Base-by-base conservation (phyloP, 1,284 basidiomycete genomes). In the Moesziomyces globuligerus region DNA sequence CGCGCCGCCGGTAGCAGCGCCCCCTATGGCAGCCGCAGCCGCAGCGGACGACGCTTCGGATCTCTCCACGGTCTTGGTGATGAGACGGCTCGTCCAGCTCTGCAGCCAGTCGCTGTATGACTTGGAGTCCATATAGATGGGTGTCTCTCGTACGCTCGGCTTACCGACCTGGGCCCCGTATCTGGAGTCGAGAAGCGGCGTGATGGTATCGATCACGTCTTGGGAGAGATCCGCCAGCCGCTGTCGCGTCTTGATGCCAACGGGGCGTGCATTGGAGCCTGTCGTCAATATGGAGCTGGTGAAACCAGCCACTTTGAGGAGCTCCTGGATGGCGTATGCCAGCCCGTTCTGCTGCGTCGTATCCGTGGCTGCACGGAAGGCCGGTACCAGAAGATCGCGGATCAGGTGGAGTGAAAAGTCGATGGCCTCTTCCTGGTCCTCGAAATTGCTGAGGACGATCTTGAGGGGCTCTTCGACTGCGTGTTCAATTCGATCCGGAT, bases 31-130 rank as follows among this genome's bases (percentile, higher is more conserved):
- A 11, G 52, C 38, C 15, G 68, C 26, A 7, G 53, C 45, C 11
- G 67, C 58, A 17, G 44, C 36, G 0, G 59, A 36, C n/a, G n/a
- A n/a, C 13, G 56, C 25, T 4, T 60, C 51, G 29, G 36, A 44
- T 7, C 67, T 26, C n/a, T 61, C 62, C 23, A 60, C 53, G 85
- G 87, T 86, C 38, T 59, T 60, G 20, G 50, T 60, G 55, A 98
- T 92, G n/a, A 99, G 87, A 79, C 92, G 87, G 11, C 88, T 87
- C 0, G 91, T 89, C 94, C 95, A 98, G 0, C 87, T 83, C 72
- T 96, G 93, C 21, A 98, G 87, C 96, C 96, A 99, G 82, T 98
- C 94, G 44, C 94, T 89, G 83, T 96, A 98, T 0, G 92, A 93
- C 5, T 87, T 83, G 51, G 89, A 87, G 4, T 85, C 84, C 1